These are phyloP conservation scores for Adansonia digitata DNA, from an alignment of 345 rosid genomes.

Conservation along the genomic window DNA sequence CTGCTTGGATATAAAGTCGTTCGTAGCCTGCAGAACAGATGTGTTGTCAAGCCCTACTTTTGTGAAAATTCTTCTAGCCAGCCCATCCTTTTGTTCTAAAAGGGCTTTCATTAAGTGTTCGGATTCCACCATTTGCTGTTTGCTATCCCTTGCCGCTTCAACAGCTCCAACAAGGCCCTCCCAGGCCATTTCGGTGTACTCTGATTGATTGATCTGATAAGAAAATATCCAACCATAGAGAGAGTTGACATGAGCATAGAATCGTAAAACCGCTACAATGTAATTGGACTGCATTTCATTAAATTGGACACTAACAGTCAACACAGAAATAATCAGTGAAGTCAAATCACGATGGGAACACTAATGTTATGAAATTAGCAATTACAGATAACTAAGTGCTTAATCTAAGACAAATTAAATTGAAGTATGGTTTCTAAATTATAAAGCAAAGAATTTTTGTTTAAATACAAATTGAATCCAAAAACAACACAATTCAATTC, in stretches of 20 bases:
- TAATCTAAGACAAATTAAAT: background rate
- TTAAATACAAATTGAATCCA: background rate
- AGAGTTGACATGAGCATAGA: background rate
- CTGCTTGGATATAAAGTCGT: slow-evolving; percentile 59
- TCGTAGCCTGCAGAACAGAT: slow-evolving; percentile 60
- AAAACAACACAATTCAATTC: background rate
- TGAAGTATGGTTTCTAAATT: background rate
- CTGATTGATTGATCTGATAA: slow-evolving; percentile 48
- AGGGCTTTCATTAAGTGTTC: slow-evolving; percentile 95
- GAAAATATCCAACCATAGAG: background rate
- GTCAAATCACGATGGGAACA: background rate
- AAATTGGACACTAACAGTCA: background rate
- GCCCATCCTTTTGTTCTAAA: slow-evolving; percentile 83
- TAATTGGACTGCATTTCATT: background rate
- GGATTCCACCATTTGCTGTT: slow-evolving; percentile 71
- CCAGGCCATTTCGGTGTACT: slow-evolving; percentile 89
- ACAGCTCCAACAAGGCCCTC: slow-evolving; percentile 67
- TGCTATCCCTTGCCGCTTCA: slow-evolving; percentile 58
- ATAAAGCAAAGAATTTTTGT: background rate
- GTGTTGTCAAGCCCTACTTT: slow-evolving; percentile 73
- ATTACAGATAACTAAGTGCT: background rate
- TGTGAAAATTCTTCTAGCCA: slow-evolving; percentile 71
- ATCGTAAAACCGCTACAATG: background rate
- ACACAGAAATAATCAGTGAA: background rate
- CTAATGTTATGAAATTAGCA: background rate